phyloP scores from a whole-genome alignment of 2,329 filamentous ascomycete genomes.

The Plectosphaerella plurivora region DNA sequence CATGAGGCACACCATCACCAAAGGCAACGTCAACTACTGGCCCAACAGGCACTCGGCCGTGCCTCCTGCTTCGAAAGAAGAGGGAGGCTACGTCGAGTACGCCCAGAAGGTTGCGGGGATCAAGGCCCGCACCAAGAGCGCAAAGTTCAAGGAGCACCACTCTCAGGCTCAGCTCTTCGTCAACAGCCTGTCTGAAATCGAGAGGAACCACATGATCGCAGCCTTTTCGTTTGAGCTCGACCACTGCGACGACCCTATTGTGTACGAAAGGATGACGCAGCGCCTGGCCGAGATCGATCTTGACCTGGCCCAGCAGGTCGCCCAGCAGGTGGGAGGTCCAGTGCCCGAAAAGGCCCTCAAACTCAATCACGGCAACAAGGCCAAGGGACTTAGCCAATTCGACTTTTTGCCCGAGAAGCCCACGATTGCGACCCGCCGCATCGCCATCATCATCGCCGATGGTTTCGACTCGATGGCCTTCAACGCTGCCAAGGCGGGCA shows the following conservation, averaged over 20 bases:
- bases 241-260: slow-evolving; percentile 74
- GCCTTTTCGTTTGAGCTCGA: slow-evolving; percentile 70
- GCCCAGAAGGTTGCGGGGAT: slow-evolving; percentile 62
- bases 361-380: slow-evolving; percentile 62
- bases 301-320: slow-evolving; percentile 62
- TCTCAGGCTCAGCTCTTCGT: slow-evolving; percentile 79
- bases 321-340: slow-evolving; percentile 63
- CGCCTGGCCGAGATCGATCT: slow-evolving; percentile 71
- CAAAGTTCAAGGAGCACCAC: slow-evolving; percentile 75
- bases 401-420: slow-evolving; percentile 60
- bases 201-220: slow-evolving; percentile 58
- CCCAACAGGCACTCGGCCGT: slow-evolving; percentile 64
- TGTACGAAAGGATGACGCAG: slow-evolving; percentile 66
- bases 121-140: slow-evolving; percentile 63
- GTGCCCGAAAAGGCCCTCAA: slow-evolving; percentile 47
- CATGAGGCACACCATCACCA: slow-evolving; percentile 67
- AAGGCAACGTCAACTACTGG: slow-evolving; percentile 74
- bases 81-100: slow-evolving; percentile 68
- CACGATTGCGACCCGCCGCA: slow-evolving; percentile 65
- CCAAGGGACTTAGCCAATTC: slow-evolving; percentile 64
- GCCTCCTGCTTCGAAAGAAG: slow-evolving; percentile 55
- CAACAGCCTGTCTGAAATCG: slow-evolving; percentile 66
- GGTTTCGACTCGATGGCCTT: slow-evolving; percentile 68
- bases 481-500: slow-evolving; percentile 57
- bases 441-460: slow-evolving; percentile 74